These are phyloP conservation scores for Vigna radiata DNA, from an alignment of 306 rosid genomes.

Conservation along the genomic window DNA sequence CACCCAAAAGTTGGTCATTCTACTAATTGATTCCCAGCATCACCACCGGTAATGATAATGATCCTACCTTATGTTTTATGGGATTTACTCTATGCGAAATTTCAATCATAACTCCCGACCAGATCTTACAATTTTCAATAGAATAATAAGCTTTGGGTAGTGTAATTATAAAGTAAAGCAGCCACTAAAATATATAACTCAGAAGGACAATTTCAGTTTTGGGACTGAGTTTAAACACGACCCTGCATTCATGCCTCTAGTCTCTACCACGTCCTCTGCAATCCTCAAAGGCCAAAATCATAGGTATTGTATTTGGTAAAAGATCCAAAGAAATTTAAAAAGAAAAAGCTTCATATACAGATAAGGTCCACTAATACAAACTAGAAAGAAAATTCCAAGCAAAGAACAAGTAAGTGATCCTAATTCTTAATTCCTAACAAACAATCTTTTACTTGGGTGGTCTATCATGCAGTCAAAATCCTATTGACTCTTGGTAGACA, in stretches of 20 bases:
- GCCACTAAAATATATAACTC: background rate
- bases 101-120: background rate
- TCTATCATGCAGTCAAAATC: slow-evolving; percentile 33
- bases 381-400: slow-evolving; percentile 34
- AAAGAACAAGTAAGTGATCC: background rate
- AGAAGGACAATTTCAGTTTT: background rate
- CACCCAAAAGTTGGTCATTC: background rate
- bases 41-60: background rate
- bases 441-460: background rate
- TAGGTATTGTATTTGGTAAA: slow-evolving; percentile 9
- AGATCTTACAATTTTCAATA: background rate
- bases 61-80: background rate
- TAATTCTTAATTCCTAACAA: slow-evolving; percentile 31
- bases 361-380: slow-evolving; percentile 34
- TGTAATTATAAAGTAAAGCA: background rate
- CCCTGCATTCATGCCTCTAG: slow-evolving; percentile 15
- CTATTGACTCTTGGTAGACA: slow-evolving; percentile 76
- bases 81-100: background rate
- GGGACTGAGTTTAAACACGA: background rate
- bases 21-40: background rate
- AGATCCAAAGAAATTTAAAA: background rate
- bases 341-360: slow-evolving; percentile 42
- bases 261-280: slow-evolving; percentile 37
- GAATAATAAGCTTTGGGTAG: background rate
- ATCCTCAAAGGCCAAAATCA: slow-evolving; percentile 36